Evolutionary conservation across 805 yeast genomes (phyloP), one percentile per base, ranked within the genome.

Genomic region (Sporopachydermia lactativora): DNA sequence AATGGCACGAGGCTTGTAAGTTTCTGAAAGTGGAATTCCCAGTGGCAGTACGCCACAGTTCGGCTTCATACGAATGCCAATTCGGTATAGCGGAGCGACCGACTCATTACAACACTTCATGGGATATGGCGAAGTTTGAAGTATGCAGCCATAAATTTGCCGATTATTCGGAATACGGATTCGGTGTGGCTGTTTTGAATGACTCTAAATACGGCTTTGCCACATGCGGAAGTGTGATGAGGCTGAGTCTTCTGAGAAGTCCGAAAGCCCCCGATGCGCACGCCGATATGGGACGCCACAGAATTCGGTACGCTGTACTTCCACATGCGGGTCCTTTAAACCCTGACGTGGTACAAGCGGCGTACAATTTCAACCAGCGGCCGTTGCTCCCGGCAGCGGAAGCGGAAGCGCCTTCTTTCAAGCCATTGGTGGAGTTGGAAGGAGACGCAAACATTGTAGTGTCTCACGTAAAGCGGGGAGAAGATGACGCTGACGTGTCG

Each of bases 101-200:
- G 38, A 89, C 97, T 0, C 96, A 89, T 59, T 89, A 68, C 63
- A 92, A 89, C 57, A 89, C 98, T 1, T 66, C 84, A 1, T 89
- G 97, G 97, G 98, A 89, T 53, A 80, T 81, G 24, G 97, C 97
- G 43, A 88, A 86, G 57, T 89, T 89, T 58, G 98, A 89, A 60
- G 95, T 86, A 6, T 83, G 95, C 53, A 85, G 81, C 52, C 98
- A 92, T 59, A 83, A 83, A 54, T 89, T 84, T 61, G 89, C 94
- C 50, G 98, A 89, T 56, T 76, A 82, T 51, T 81, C 94, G 17
- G 97, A 85, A 52, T 73, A 66, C 57, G 73, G 71, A 45, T 88
- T 84, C 53, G 98, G 98, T 54, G 95, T 86, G 8, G 70, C 94
- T 0, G 61, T 89, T 14, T 55, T 89, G 52, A 89, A 88, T 57